Evolutionary conservation across 768 basidiomycete species (phyloP), one percentile per base, ranked within the genome.

Genomic region (Omphalotus guepiniiformis): DNA sequence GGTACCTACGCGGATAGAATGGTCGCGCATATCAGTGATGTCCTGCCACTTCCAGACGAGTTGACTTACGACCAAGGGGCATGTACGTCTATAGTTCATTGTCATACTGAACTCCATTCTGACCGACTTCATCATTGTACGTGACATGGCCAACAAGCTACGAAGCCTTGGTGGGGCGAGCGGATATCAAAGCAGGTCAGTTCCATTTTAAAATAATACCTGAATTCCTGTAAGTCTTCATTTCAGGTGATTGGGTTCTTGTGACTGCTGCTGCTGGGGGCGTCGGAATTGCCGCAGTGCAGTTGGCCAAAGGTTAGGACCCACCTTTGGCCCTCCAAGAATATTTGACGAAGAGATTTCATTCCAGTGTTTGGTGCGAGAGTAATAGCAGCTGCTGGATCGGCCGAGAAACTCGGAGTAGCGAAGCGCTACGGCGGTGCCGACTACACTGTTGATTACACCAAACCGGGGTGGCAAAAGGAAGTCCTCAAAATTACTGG

Each of bases 201-300:
- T 58, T 16, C 11, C n/a, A 25, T 28, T 2, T 19, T 6, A 23
- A 12, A 6, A 29, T 39, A 15, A 39, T 34, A 29, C 35, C 9
- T 47, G 22, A 44, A 18, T 42, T 16, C n/a, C 39, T 34, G 21
- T 41, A 53, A 59, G 16, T 55, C 19, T 21, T 18, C 44, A 39
- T 34, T 27, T 6, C 40, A 88, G 88, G 88, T 18, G 95, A 97
- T 68, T 93, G 86, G 80, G 80, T 96, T 3, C 80, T 99, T 2
- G 84, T 98, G 3, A 91, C 92, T 41, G 95, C 93, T 6, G 89
- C 90, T n/a, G 95, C 94, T 1, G 95, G 95, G 3, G 95, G 93
- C 11, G 93, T 98, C 4, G 94, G 94, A 0, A 82, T 95, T 42
- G 83, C 85, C 5, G 94, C 95, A 6, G 82, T 93, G 15, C 95